A percentile compares a stretch with the other conserved stretches of the same genome.
Evolutionary conservation across 2,329 filamentous ascomycete species (phyloP).

Genomic region (Cytospora piceae): DNA sequence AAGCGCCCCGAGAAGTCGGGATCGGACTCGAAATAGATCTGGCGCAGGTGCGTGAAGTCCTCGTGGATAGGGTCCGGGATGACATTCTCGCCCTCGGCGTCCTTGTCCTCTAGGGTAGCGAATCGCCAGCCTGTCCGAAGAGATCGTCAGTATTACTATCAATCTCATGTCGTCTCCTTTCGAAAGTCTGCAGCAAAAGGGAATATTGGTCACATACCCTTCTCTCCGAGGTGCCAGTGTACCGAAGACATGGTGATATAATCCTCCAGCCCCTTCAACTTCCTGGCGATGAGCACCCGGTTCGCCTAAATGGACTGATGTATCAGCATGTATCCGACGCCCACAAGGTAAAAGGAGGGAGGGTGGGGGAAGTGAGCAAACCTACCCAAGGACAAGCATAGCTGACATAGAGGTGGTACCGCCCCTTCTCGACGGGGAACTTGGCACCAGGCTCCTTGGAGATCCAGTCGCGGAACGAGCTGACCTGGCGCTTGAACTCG

Average conservation of each 20-base stretch:
- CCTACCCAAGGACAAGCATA: conserved; percentile 89
- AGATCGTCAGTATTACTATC: neutral
- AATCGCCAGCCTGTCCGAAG: conserved; percentile 79
- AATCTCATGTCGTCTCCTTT: neutral
- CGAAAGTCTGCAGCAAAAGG: neutral
- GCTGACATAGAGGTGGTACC: conserved; percentile 94
- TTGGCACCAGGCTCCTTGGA: conserved; percentile 70
- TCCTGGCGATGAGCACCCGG: conserved; percentile 82
- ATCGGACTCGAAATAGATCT: conserved; percentile 80
- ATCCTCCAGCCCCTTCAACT: conserved; percentile 90
- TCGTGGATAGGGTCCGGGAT: conserved; percentile 71
- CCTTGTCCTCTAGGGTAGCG: conserved; percentile 61
- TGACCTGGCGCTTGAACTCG: conserved; percentile 89
- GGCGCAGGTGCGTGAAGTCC: conserved; percentile 68
- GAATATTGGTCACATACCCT: conserved; percentile 42
- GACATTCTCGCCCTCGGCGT: conserved; percentile 63
- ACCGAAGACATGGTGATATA: conserved; percentile 80
- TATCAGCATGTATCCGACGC: neutral
- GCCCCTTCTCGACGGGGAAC: conserved; percentile 83
- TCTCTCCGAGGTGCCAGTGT: conserved; percentile 81
- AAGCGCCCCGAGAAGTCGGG: conserved; percentile 76
- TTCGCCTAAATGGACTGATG: conserved; percentile 60
- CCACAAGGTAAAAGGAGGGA: no score
- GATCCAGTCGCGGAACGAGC: conserved; percentile 81
- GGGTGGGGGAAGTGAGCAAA: conserved; percentile 11